Base-by-base conservation (phyloP, 768 basidiomycete genomes). In the Pleurotus salmoneostramineus region DNA sequence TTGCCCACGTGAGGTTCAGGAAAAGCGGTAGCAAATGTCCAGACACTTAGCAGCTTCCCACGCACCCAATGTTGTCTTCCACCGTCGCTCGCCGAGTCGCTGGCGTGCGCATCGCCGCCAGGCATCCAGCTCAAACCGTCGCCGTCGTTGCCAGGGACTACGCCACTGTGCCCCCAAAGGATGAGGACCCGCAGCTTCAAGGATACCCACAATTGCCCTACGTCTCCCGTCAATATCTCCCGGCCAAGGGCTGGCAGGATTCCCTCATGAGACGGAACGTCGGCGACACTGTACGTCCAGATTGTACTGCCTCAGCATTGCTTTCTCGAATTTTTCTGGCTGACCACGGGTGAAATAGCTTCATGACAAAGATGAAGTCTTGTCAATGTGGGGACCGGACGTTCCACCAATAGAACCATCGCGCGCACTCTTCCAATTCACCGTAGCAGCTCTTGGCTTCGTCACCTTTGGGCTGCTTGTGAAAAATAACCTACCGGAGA, bases 301-400 rank as follows among this genome's bases (percentile, higher is more conserved):
- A 12, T 27, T 59, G 60, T 50, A 21, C 33, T 58, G 37, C 31
- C 4, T 11, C 34, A 43, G 58, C 32, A 34, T 37, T 50, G 37
- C 62, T 3, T 27, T 27, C 21, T 27, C 21, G 3, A 27, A 7
- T 36, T 46, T 6, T 7, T n/a, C 14, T 60, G 52, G 58, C 61
- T 60, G 62, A 49, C 66, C 47, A 60, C 34, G 34, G 27, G 12
- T 45, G 40, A 40, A 33, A 46, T 65, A 94, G 92, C 71, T 92
- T 34, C 91, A 90, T 59, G 90, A 92, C 70, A 78, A 83, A 65
- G 90, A 93, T 52, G 92, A 94, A 65, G 74, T 89, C 21, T 71
- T 88, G 57, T 91, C 88, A 37, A 91, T 94, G 88, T 93, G 90
- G 90, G 90, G 91, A 27, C 91, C 91, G 17, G 92, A 94, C 65